These are phyloP conservation scores for Penicillium sp. DNA, from an alignment of 2,329 filamentous ascomycete species.

Conservation along the genomic window DNA sequence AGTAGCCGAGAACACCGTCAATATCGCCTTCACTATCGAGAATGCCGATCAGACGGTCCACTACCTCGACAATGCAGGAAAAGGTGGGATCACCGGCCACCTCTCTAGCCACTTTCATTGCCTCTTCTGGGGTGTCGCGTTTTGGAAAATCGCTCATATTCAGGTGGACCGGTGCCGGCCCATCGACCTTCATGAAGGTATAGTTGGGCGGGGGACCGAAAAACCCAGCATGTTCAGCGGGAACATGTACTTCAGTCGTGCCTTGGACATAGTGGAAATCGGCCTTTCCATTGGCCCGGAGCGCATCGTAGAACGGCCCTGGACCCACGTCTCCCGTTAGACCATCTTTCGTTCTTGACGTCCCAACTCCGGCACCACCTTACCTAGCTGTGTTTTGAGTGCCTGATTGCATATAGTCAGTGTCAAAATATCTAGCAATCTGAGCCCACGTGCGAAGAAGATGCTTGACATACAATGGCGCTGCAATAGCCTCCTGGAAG, in stretches of 20 bases:
- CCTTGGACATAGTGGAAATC: slow-evolving; percentile 22
- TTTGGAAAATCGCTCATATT: slow-evolving; percentile 21
- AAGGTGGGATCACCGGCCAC: slow-evolving; percentile 17
- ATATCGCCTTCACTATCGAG: slow-evolving; percentile 22
- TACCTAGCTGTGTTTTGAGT: slow-evolving; percentile 21
- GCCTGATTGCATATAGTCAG: slow-evolving; percentile 6
- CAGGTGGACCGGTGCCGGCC: slow-evolving; percentile 5
- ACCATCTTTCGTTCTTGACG: background rate
- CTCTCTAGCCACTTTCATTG: slow-evolving; percentile 15
- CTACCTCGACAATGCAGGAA: slow-evolving; percentile 10
- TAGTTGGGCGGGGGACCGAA: slow-evolving; percentile 25
- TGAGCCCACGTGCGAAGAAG: background rate
- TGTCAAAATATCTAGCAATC: background rate
- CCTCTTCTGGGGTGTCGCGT: slow-evolving; percentile 18
- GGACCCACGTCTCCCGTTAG: slow-evolving; percentile 9
- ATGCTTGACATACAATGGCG: slow-evolving; percentile 15
- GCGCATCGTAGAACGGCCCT: slow-evolving; percentile 20
- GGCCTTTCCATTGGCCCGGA: slow-evolving; percentile 12
- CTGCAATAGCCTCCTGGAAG: slow-evolving; percentile 23
- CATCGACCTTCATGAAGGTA: slow-evolving; percentile 14
- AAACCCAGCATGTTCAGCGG: slow-evolving; percentile 16
- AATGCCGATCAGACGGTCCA: slow-evolving; percentile 16
- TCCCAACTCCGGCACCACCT: background rate
- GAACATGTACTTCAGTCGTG: slow-evolving; percentile 10
- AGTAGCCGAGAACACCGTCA: slow-evolving; percentile 28